Percentiles rank a stretch among this genome's conserved stretches.
Conservation (phyloP, 1,284 basidiomycete genomes). For the Amylostereum areolatum region DNA sequence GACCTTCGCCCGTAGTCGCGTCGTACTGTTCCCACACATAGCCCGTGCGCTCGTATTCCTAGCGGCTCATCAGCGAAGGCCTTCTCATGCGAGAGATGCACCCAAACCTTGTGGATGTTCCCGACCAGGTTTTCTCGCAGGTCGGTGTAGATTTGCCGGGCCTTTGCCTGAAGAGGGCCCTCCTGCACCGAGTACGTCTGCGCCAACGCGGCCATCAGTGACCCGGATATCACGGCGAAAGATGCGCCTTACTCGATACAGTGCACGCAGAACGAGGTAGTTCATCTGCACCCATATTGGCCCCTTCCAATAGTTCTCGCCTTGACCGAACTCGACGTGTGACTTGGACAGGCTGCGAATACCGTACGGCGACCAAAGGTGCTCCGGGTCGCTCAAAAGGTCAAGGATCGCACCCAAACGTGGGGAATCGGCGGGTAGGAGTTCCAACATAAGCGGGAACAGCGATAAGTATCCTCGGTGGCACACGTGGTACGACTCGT, state of each 20-base stretch:
- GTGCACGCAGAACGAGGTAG: constrained; percentile 75
- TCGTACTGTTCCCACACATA: constrained; percentile 98
- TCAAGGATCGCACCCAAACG: constrained; percentile 78
- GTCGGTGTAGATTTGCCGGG: constrained; percentile 73
- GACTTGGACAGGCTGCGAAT: constrained; percentile 80
- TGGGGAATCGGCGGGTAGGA: constrained; percentile 71
- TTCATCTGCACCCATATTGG: constrained; percentile 98
- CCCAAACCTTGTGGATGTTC: constrained; percentile 76
- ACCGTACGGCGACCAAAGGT: constrained; percentile 89
- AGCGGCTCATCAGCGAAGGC: constrained; percentile 2
- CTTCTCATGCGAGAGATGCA: not conserved
- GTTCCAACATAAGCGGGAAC: constrained; percentile 83
- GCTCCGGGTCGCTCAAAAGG: constrained; percentile 70
- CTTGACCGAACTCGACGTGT: constrained; percentile 84
- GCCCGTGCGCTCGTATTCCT: constrained; percentile 89
- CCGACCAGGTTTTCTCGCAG: constrained; percentile 78
- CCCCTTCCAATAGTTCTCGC: constrained; percentile 95
- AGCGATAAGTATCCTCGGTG: constrained; percentile 90
- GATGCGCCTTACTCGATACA: constrained; percentile 56
- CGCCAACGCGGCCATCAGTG: not conserved
- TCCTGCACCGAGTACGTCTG: constrained; percentile 73
- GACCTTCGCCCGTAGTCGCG: constrained; percentile 74
- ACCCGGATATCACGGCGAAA: not conserved
- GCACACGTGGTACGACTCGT: constrained; percentile 87
- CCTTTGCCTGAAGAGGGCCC: constrained; percentile 77